Evolutionary conservation across 257 asterid genomes (phyloP).

Genomic region (Jaltomata sinuosa): DNA sequence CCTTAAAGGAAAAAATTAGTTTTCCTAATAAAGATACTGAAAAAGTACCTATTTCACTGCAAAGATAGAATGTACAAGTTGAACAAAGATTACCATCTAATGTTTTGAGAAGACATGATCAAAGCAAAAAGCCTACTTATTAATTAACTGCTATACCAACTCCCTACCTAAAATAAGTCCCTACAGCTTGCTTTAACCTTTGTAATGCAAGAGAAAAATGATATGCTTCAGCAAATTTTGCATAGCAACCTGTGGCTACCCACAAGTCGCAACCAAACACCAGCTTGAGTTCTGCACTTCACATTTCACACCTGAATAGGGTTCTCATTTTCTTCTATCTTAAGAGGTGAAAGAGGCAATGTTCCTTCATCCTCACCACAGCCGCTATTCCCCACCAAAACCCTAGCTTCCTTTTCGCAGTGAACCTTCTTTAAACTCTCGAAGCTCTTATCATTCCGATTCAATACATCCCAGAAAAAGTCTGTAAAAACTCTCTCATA

Average conservation of each 20-base stretch:
- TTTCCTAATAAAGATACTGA: constrained; percentile 27
- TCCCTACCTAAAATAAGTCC: constrained; percentile 13
- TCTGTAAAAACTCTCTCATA: constrained; percentile 52
- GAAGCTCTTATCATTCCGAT: constrained; percentile 4
- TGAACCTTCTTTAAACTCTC: constrained; percentile 6
- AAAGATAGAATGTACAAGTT: constrained; percentile 43
- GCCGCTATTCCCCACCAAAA: constrained; percentile 27
- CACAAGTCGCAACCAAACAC: not conserved
- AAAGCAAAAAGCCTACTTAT: constrained; percentile 32
- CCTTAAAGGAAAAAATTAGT: constrained; percentile 11
- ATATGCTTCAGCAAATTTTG: not conserved
- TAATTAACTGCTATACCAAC: constrained; percentile 22
- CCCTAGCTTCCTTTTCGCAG: constrained; percentile 21
- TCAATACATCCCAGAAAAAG: constrained; percentile 55
- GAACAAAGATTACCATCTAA: constrained; percentile 14
- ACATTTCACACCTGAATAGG: constrained; percentile 28
- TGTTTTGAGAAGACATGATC: constrained; percentile 12
- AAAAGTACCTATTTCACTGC: constrained; percentile 25
- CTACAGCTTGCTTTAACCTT: not conserved
- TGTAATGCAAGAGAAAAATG: too few relatives aligned
- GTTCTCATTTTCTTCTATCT: constrained; percentile 33
- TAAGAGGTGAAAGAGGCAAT: constrained; percentile 24
- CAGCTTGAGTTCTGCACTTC: not conserved
- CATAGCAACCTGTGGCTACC: not conserved
- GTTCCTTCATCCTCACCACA: constrained; percentile 35